Percentiles rank a stretch among this genome's conserved stretches.
Evolutionary conservation across 148 eudicot species (phyloP).

Genomic region (Rhododendron mucronatum): DNA sequence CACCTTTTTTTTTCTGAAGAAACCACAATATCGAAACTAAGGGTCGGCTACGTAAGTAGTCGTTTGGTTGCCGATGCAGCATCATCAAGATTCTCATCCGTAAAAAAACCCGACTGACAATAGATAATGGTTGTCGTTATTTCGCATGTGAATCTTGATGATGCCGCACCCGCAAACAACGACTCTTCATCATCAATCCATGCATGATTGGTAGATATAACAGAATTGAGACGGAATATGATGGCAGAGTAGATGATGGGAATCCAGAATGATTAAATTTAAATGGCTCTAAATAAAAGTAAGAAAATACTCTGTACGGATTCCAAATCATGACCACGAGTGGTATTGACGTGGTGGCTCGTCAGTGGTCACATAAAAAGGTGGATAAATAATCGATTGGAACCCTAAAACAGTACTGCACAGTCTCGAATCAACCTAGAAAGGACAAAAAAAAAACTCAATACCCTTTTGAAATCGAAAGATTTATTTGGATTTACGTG

Average conservation of each 20-base stretch:
- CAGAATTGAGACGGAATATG: no score
- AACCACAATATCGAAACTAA: no score
- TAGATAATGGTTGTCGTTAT: background rate
- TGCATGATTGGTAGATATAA: background rate
- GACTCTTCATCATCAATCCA: background rate
- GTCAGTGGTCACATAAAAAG: background rate
- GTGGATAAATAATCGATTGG: background rate
- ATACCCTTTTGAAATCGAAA: background rate
- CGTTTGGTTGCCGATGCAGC: slow-evolving; percentile 14
- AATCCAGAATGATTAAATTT: background rate
- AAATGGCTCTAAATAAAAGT: background rate
- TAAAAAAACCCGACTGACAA: background rate
- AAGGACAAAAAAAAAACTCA: background rate
- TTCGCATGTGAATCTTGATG: slow-evolving; percentile 15
- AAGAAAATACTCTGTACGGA: background rate
- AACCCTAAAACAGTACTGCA: slow-evolving; percentile 8
- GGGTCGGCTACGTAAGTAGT: background rate
- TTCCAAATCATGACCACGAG: background rate
- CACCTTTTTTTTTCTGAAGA: background rate
- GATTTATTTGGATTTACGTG: background rate
- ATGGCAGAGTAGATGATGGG: background rate
- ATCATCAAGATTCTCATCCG: slow-evolving; percentile 17
- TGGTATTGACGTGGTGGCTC: background rate
- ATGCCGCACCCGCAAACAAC: slow-evolving; percentile 8
- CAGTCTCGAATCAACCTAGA: background rate